A percentile compares a stretch with the other conserved stretches of the same genome.
Conservation (phyloP, 345 rosid genomes). For the Linum usitatissimum region DNA sequence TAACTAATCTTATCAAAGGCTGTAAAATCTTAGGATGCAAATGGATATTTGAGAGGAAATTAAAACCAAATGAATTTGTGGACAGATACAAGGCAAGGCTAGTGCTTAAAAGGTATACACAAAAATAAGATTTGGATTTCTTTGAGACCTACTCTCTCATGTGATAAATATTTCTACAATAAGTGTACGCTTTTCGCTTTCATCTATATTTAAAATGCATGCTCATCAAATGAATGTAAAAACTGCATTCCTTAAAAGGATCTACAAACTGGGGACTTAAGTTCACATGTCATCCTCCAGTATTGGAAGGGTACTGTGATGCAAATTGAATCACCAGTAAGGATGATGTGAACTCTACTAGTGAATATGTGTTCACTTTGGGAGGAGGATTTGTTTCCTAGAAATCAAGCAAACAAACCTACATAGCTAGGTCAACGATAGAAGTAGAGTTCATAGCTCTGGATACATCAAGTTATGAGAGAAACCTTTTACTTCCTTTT, state of each 20-base stretch:
- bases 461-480: neutral
- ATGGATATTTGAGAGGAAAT: neutral
- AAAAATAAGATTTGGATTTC: neutral
- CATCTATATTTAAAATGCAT: neutral
- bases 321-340: neutral
- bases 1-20: neutral
- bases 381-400: no score
- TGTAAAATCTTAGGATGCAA: neutral
- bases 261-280: no score
- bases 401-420: neutral
- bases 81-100: conserved; percentile 3
- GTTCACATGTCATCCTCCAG: neutral
- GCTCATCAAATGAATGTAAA: neutral
- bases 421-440: neutral
- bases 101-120: neutral
- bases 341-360: neutral
- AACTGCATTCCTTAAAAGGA: no score
- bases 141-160: neutral
- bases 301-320: neutral
- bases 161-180: neutral
- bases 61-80: neutral
- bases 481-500: neutral
- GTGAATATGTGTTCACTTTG: no score
- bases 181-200: neutral
- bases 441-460: neutral